Evolutionary conservation across 345 rosid species (phyloP).

Genomic region (Citrus maxima): DNA sequence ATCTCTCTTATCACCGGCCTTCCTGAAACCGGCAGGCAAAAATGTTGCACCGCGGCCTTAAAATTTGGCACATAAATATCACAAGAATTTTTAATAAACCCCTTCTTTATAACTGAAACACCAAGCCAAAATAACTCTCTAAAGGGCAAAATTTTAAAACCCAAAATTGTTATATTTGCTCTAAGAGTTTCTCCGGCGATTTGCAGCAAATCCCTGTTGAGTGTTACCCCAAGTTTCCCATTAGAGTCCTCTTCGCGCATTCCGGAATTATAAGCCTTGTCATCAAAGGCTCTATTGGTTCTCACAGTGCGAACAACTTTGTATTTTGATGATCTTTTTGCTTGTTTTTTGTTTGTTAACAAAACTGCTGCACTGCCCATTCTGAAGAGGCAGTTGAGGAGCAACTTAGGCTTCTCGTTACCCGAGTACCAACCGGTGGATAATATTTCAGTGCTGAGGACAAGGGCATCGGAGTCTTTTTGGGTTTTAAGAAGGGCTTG

Average conservation of each 20-base stretch:
- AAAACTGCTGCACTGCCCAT: slow-evolving; percentile 60
- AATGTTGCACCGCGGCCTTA: slow-evolving; percentile 40
- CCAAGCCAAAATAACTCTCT: slow-evolving; percentile 29
- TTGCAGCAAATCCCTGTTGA: slow-evolving; percentile 37
- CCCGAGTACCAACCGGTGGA: slow-evolving; percentile 64
- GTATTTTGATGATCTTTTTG: slow-evolving; percentile 36
- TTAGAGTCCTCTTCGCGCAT: slow-evolving; percentile 47
- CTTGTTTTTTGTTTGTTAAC: slow-evolving; percentile 40
- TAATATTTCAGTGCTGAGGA: slow-evolving; percentile 56
- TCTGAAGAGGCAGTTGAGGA: slow-evolving; percentile 52
- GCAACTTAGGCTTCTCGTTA: slow-evolving; percentile 38
- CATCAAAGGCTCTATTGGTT: slow-evolving; percentile 41
- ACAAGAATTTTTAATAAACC: slow-evolving; percentile 18
- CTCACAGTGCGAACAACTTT: slow-evolving; percentile 28
- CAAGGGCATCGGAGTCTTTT: slow-evolving; percentile 33
- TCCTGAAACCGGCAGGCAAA: slow-evolving; percentile 56
- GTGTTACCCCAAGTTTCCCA: slow-evolving; percentile 52
- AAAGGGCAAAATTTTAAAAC: slow-evolving; percentile 34
- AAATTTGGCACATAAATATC: slow-evolving; percentile 47
- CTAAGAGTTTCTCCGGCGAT: slow-evolving; percentile 38
- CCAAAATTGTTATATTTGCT: slow-evolving; percentile 30
- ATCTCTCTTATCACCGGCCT: slow-evolving; percentile 37
- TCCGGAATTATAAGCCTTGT: slow-evolving; percentile 31
- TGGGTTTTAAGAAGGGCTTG: slow-evolving; percentile 34
- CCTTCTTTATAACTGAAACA: slow-evolving; percentile 24